These are phyloP conservation scores for Metschnikowia kunwiensis DNA, from an alignment of 805 yeast genomes.

Conservation along the genomic window DNA sequence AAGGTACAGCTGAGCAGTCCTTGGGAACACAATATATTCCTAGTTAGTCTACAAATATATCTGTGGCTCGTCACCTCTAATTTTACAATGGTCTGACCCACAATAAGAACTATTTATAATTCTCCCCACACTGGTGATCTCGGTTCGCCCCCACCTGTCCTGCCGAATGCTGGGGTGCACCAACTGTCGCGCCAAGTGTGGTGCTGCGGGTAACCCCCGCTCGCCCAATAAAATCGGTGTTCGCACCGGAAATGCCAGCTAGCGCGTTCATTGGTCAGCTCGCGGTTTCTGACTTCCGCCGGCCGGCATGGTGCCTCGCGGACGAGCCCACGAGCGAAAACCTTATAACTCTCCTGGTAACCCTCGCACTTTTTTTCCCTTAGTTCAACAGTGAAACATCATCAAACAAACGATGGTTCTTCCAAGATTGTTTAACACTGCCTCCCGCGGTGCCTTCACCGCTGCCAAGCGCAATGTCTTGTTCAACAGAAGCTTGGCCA, in stretches of 20 bases:
- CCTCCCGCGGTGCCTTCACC: slow-evolving; percentile 82
- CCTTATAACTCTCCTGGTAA: slow-evolving; percentile 18
- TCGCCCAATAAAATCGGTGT: slow-evolving; percentile 26
- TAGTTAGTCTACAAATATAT: too few species aligned
- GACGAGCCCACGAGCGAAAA: slow-evolving; percentile 18
- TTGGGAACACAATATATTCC: too few species aligned
- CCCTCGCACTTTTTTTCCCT: slow-evolving; percentile 15
- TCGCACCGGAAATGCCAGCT: slow-evolving; percentile 22
- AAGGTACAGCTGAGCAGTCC: too few species aligned
- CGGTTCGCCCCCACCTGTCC: too few species aligned
- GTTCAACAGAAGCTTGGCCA: slow-evolving; percentile 73
- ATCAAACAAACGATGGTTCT: slow-evolving; percentile 47
- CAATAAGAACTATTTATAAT: too few species aligned
- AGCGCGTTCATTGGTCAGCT: slow-evolving; percentile 25
- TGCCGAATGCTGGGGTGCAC: too few species aligned
- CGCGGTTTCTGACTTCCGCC: slow-evolving; percentile 14
- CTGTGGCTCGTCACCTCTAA: too few species aligned
- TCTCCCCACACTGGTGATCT: too few species aligned
- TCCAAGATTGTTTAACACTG: slow-evolving; percentile 49
- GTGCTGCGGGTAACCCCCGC: slow-evolving; percentile 23
- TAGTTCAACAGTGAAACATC: slow-evolving; percentile 20
- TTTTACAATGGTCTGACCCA: too few species aligned
- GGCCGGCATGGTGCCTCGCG: slow-evolving; percentile 22
- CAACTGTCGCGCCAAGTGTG: too few species aligned
- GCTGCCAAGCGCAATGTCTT: slow-evolving; percentile 82